Conservation (phyloP, 192 early-diverging fungal species). For the Podila horticola region DNA sequence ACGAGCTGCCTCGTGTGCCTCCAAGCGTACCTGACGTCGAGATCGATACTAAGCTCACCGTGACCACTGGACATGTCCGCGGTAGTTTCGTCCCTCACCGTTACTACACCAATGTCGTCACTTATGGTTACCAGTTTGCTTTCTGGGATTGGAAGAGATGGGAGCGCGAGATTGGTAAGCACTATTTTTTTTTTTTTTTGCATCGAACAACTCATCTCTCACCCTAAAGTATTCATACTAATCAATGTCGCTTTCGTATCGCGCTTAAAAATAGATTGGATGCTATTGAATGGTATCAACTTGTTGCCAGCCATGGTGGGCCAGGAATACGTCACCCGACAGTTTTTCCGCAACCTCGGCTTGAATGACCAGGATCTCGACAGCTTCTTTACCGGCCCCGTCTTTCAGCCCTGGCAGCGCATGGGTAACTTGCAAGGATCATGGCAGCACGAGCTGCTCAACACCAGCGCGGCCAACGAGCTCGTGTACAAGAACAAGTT, state of each 20-base stretch:
- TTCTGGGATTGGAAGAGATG: conserved; percentile 28
- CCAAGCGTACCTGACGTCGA: conserved; percentile 33
- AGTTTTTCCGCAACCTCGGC: conserved; percentile 9
- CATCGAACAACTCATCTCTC: neutral
- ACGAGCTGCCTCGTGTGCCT: conserved; percentile 25
- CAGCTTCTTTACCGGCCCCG: conserved; percentile 16
- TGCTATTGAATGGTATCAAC: conserved; percentile 22
- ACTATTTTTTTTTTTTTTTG: neutral
- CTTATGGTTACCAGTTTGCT: conserved; percentile 19
- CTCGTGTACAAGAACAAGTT: conserved; percentile 36
- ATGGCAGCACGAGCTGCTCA: conserved; percentile 16
- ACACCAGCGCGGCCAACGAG: conserved; percentile 25
- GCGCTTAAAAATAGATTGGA: conserved; percentile 6
- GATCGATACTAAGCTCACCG: conserved; percentile 17
- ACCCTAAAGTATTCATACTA: neutral
- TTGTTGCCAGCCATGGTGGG: conserved; percentile 20
- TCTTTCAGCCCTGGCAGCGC: conserved; percentile 15
- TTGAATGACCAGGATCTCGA: conserved; percentile 7
- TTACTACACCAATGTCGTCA: conserved; percentile 22
- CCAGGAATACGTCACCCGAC: conserved; percentile 14
- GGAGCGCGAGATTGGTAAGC: conserved; percentile 17
- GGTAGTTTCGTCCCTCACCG: conserved; percentile 23
- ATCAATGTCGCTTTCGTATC: neutral
- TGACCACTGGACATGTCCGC: conserved; percentile 32
- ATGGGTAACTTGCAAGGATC: conserved; percentile 30